These are phyloP conservation scores for Phytophthora syringae DNA, from an alignment of 352 stramenopile species.

Conservation along the genomic window DNA sequence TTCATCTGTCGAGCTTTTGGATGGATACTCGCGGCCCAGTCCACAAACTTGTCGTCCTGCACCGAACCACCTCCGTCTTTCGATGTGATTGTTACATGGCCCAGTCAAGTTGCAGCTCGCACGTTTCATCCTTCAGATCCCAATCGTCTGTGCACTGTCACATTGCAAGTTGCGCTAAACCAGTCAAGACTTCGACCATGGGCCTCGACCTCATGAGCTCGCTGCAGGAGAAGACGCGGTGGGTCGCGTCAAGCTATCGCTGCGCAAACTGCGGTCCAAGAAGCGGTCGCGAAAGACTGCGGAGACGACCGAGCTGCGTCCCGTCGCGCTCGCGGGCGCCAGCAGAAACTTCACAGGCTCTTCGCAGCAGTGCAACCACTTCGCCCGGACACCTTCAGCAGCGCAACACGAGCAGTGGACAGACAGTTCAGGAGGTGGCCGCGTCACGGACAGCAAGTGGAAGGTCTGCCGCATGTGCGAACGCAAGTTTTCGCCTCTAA, in stretches of 20 bases:
- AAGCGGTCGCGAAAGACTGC: constrained; percentile 29
- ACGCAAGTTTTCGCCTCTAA: constrained; percentile 39
- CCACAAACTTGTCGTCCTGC: constrained; percentile 17
- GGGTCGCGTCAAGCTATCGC: constrained; percentile 37
- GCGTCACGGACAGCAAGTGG: constrained; percentile 18
- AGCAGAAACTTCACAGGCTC: constrained; percentile 43
- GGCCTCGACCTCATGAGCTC: constrained; percentile 28
- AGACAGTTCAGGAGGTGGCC: constrained; percentile 24
- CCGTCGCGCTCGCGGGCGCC: constrained; percentile 42
- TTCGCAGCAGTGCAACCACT: constrained; percentile 46
- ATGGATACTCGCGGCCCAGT: constrained; percentile 24
- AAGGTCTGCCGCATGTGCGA: constrained; percentile 47
- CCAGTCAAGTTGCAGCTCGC: neutral
- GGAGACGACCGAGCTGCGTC: constrained; percentile 35
- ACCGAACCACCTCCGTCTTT: constrained; percentile 15
- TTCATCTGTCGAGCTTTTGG: constrained; percentile 14
- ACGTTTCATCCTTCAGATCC: constrained; percentile 1
- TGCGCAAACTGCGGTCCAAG: constrained; percentile 26
- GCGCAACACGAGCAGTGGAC: constrained; percentile 25
- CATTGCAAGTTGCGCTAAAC: constrained; percentile 24
- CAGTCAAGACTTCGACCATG: constrained; percentile 18
- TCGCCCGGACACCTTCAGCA: constrained; percentile 31
- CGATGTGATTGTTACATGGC: constrained; percentile 15
- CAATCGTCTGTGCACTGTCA: constrained; percentile 22
- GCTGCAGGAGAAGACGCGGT: constrained; percentile 38